Evolutionary conservation across 176 grass and related monocot species (phyloP), one percentile per base, ranked within the genome.

Genomic region (Triticum aestivum): DNA sequence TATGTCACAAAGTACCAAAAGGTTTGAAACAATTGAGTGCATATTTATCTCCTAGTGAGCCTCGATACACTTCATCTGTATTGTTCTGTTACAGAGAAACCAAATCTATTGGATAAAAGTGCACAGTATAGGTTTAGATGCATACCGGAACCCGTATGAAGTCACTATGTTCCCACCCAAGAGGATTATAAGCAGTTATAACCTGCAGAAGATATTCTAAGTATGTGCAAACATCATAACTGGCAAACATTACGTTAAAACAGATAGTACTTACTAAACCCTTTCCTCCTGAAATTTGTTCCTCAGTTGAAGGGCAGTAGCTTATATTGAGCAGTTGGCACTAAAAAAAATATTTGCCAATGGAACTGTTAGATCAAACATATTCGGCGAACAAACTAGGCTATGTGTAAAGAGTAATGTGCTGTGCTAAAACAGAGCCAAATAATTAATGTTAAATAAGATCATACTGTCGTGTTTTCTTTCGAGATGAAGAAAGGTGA

Each of bases 311-410:
- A 89, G 93, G 95, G 44, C 95, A 98, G 88, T 98, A 95, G 89
- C 95, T 98, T 90, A 98, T 93, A 90, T 98, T 98, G 41, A 98
- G 88, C 20, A 98, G 92, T 86, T 88, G 83, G 75, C 95, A 98
- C 95, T 98, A 81, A 49, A 47, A 72, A 71, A 69, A 82, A 79
- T 11, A 87, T 24, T 80, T 6, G 61, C 47, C 14, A 83, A 86
- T 79, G 8, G 80, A 65, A 75, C 3, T 27, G n/a, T 86, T 77
- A 83, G 10, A 59, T 58, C 61, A 61, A 84, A 83, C 37, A 89
- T 20, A 18, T 21, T 63, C 47, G 7, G 2, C 27, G 20, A 30
- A 24, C 45, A 33, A 37, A 84, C 58, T 13, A 64, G 1, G 23
- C 73, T 73, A 20, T 61, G 34, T 45, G 27, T 32, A 85, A 56